Conservation (phyloP, 176 grass and related monocot species). For the Zizania latifolia region DNA sequence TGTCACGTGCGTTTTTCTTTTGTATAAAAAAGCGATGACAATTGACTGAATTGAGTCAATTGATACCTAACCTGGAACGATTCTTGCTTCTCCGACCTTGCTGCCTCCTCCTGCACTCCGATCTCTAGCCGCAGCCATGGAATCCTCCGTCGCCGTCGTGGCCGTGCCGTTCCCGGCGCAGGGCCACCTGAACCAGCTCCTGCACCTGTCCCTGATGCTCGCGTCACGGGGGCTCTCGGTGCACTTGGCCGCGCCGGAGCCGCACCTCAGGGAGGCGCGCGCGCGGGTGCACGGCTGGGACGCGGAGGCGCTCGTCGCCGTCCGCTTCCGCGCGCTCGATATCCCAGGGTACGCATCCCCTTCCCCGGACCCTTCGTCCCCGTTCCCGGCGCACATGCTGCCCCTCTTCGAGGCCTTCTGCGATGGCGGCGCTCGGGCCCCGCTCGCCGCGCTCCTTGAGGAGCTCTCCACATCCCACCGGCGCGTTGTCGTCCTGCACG, state of each 20-base stretch:
- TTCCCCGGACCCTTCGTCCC: constrained; percentile 21
- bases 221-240: constrained; percentile 40
- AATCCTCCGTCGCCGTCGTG: constrained; percentile 38
- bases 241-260: constrained; percentile 49
- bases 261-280: constrained; percentile 49
- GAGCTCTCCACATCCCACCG: constrained; percentile 23
- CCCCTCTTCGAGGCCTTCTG: constrained; percentile 48
- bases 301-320: not conserved
- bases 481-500: constrained; percentile 58
- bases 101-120: too few relatives aligned
- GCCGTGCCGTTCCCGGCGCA: constrained; percentile 58
- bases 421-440: constrained; percentile 10
- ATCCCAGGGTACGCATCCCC: constrained; percentile 38
- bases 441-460: constrained; percentile 29
- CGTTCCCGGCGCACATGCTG: constrained; percentile 51
- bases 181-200: constrained; percentile 72
- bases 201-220: constrained; percentile 62
- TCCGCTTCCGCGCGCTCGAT: constrained; percentile 51
- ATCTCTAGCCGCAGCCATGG: constrained; percentile 18
- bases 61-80: too few relatives aligned
- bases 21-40: too few relatives aligned
- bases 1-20: too few relatives aligned
- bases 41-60: too few relatives aligned
- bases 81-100: too few relatives aligned
- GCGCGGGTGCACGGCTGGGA: constrained; percentile 50